A percentile compares a stretch with the other conserved stretches of the same genome.
Evolutionary conservation across 257 asterid genomes (phyloP).

Genomic region (Apocynum venetum): DNA sequence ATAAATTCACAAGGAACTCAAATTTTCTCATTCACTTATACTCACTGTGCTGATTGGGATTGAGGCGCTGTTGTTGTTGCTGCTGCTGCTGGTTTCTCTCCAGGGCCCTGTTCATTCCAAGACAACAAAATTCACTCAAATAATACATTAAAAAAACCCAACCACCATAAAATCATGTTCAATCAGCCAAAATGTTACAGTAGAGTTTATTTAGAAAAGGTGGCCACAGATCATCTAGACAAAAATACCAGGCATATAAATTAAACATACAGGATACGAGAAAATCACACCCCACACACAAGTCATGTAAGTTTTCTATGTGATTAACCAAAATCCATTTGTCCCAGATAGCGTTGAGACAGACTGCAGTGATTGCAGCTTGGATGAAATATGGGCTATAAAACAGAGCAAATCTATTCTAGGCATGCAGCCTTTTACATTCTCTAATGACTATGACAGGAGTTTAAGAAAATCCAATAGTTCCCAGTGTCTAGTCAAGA

Average conservation of each 20-base stretch:
- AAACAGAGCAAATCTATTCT: background rate
- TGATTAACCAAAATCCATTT: background rate
- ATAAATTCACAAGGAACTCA: too few relatives aligned
- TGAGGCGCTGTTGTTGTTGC: conserved; percentile 48
- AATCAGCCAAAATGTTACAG: background rate
- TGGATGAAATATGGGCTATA: background rate
- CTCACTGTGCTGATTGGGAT: conserved; percentile 66
- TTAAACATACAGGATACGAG: background rate
- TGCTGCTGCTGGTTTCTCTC: conserved; percentile 44
- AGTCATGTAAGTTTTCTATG: background rate
- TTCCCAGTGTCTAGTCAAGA: too few relatives aligned
- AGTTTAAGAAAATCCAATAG: too few relatives aligned
- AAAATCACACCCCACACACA: background rate
- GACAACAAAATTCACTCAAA: background rate
- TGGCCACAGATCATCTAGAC: background rate
- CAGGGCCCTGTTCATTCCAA: conserved; percentile 53
- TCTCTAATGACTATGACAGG: background rate
- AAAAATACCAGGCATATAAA: background rate
- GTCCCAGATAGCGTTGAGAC: background rate
- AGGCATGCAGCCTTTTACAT: background rate
- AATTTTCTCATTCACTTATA: background rate
- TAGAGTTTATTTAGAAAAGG: too few relatives aligned
- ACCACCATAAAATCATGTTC: background rate
- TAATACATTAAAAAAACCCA: background rate
- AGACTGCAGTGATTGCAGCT: too few relatives aligned